These are phyloP conservation scores for Pseudocercospora pini-densiflorae DNA, from an alignment of 2,329 filamentous ascomycete genomes.

Conservation along the genomic window DNA sequence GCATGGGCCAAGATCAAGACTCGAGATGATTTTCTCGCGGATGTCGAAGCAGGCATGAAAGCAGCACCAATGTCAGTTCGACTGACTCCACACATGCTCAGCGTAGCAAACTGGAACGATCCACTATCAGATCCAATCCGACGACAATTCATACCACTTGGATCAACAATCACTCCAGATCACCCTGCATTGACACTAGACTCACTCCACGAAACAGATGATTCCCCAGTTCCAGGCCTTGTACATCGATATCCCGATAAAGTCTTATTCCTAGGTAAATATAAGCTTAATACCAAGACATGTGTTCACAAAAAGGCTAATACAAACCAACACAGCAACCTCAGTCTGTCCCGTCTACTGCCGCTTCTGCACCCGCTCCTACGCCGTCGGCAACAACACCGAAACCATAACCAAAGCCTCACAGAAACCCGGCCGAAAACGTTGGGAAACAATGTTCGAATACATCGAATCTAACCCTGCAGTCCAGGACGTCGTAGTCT, in stretches of 20 bases:
- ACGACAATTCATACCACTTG: conserved; percentile 64
- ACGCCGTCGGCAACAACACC: conserved; percentile 62
- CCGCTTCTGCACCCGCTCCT: conserved; percentile 65
- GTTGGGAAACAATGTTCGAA: conserved; percentile 62
- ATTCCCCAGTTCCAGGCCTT: conserved; percentile 61
- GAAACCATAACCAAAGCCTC: conserved; percentile 49
- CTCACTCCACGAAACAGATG: conserved; percentile 61
- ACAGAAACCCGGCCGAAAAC: conserved; percentile 43
- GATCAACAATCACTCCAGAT: conserved; percentile 57
- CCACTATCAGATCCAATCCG: conserved; percentile 64
- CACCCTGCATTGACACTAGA: conserved; percentile 61
- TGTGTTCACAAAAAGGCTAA: too few species aligned
- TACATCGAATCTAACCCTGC: conserved; percentile 59
- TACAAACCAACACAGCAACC: conserved; percentile 49
- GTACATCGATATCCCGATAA: conserved; percentile 69
- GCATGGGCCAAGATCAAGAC: conserved; percentile 46
- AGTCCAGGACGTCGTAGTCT: conserved; percentile 65
- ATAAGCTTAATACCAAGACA: not conserved
- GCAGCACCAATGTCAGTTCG: conserved; percentile 64
- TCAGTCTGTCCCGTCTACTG: conserved; percentile 68
- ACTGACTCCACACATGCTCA: conserved; percentile 64
- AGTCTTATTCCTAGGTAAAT: conserved; percentile 63
- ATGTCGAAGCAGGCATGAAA: conserved; percentile 59
- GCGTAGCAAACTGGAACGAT: conserved; percentile 63
- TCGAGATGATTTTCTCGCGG: conserved; percentile 58